Percentiles rank a stretch among this genome's conserved stretches.
Evolutionary conservation across 176 grass and related monocot species (phyloP).

Genomic region (Eleusine indica): DNA sequence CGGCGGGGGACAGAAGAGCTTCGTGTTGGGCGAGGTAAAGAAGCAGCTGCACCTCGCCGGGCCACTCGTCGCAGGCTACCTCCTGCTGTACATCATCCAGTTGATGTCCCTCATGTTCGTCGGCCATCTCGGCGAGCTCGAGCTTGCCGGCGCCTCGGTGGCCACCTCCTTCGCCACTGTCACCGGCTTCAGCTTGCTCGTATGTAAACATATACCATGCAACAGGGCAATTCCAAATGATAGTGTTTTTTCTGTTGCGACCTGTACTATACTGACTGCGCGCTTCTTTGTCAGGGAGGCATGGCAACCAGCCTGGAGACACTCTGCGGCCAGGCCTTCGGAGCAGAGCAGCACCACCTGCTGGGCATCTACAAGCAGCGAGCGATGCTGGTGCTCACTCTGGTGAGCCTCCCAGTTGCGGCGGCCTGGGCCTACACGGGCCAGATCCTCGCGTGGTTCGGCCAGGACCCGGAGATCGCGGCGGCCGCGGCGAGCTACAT

Average conservation of each 20-base stretch:
- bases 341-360: conserved; percentile 34
- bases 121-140: conserved; percentile 27
- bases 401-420: conserved; percentile 32
- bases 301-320: background rate
- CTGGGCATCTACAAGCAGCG: conserved; percentile 54
- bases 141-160: background rate
- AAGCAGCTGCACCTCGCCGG: conserved; percentile 20
- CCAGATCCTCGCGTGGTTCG: conserved; percentile 32
- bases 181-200: conserved; percentile 23
- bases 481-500: conserved; percentile 24
- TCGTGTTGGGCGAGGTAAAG: background rate
- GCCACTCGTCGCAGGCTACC: background rate
- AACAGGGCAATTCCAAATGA: no score
- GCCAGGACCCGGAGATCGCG: conserved; percentile 43
- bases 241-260: no score
- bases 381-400: conserved; percentile 41
- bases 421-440: conserved; percentile 30
- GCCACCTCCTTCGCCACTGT: conserved; percentile 27
- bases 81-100: conserved; percentile 8
- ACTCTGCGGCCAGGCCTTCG: conserved; percentile 51
- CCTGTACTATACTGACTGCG: background rate
- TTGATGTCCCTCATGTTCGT: conserved; percentile 27
- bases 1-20: background rate
- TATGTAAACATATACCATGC: background rate
- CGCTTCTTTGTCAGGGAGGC: background rate